Percentiles rank a stretch among this genome's conserved stretches.
phyloP scores from a whole-genome alignment of 1,139 yeast genomes.

The Yamadazyma blattariae region DNA sequence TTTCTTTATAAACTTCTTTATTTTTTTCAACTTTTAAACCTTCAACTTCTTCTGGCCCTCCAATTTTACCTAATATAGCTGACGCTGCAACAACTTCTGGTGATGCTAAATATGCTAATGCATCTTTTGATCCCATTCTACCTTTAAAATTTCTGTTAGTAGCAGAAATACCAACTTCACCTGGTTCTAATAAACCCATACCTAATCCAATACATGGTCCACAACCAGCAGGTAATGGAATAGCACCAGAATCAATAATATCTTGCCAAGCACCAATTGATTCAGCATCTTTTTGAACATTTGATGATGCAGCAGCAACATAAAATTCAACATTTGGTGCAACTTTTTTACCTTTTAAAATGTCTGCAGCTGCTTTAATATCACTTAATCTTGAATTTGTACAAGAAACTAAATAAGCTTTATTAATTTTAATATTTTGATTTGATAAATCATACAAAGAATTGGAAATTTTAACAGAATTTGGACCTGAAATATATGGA shows the following conservation, averaged over 20 bases:
- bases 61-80: constrained; percentile 90
- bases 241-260: constrained; percentile 89
- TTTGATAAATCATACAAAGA: constrained; percentile 72
- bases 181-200: constrained; percentile 86
- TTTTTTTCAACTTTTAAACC: constrained; percentile 53
- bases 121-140: constrained; percentile 97
- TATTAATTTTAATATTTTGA: constrained; percentile 75
- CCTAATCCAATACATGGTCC: constrained; percentile 99
- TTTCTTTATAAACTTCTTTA: constrained; percentile 46
- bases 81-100: constrained; percentile 99
- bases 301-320: constrained; percentile 95
- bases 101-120: constrained; percentile 91
- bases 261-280: constrained; percentile 88
- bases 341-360: constrained; percentile 74
- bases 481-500: constrained; percentile 96
- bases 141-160: constrained; percentile 98
- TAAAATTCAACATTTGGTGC: constrained; percentile 91
- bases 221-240: constrained; percentile 95
- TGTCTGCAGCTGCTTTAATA: constrained; percentile 90
- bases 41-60: constrained; percentile 81
- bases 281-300: constrained; percentile 91
- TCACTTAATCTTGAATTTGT: constrained; percentile 93
- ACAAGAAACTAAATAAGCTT: constrained; percentile 97
- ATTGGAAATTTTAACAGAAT: constrained; percentile 87
- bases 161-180: constrained; percentile 97